Base-by-base conservation (phyloP, 169 alveolate genomes). In the Plasmodium vivax region DNA sequence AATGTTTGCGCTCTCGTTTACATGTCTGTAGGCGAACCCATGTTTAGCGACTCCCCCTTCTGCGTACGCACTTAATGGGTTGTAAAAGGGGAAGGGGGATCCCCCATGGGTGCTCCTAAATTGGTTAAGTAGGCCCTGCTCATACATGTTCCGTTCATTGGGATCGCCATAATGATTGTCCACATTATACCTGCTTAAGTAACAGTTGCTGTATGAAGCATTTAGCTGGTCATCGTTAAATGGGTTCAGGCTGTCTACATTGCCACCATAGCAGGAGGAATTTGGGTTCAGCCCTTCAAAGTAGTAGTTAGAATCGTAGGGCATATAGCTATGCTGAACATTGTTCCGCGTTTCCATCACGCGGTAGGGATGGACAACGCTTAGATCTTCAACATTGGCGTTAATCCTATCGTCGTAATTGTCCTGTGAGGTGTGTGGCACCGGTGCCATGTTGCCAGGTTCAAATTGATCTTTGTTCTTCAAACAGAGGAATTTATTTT, bases 331-430 rank as follows among this genome's bases (percentile, higher is more conserved):
- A 72, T 43, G n/a, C 38, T 84, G 73, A 2, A 16, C 56, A 14
- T 43, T 0, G 54, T 72, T 68, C 3, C 43, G 75, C 19, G 36
- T 12, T 23, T 19, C 79, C 34, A 71, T 34, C 30, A 36, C 3
- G 45, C 32, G 16, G 14, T 9, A 19, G 34, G 36, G 16, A 72
- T 68, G 3, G 7, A 68, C 32, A 1, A 16, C 1, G 9, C 36
- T 72, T 30, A 84, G 16, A 23, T 72, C 30, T 84, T 72, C 79
- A 12, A 9, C 51, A 58, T 82, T 34, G 23, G 36, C 32, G 72
- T 54, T 83, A 58, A 34, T 27, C 45, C 14, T 83, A 30, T 62
- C n/a, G 23, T 83, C 36, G 77, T n/a, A 68, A 82, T 82, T 82
- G 56, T 58, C 23, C 38, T 82, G 62, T 82, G 56, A 62, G 34